Evolutionary conservation across 805 yeast genomes (phyloP), one percentile per base, ranked within the genome.

Genomic region (Ogataea salicorniae): DNA sequence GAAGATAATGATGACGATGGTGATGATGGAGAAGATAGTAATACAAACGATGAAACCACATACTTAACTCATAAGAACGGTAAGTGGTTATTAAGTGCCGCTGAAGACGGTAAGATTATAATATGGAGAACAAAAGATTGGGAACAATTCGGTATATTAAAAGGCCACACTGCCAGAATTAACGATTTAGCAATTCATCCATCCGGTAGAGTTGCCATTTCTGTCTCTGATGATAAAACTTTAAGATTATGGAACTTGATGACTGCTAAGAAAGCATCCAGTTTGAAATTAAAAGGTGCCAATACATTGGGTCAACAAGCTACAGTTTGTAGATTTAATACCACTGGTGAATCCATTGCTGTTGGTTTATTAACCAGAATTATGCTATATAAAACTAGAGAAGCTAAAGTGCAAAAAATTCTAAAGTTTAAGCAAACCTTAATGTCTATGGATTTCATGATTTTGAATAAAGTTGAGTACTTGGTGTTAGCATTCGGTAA

Each of bases 61-160:
- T 61, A 50, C 37, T 51, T 56, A 14, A 47, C 54, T 13, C 68
- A 63, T 43, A 76, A 76, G 46, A 67, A 74, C n/a, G 90, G 89
- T 3, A 89, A 84, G 61, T 94, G 99, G 99, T 74, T 94, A 34
- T 69, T 94, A 23, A 84, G 95, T 13, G 96, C 94, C 1, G 86
- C 91, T 2, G 96, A 87, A 39, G 98, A 94, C 63, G 95, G 97
- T 22, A 84, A 82, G 50, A 81, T 94, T 41, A 79, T 89, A 45
- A 77, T 94, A 38, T 94, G 99, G 99, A 76, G 98, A 66, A 86
- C 94, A 3, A 89, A 87, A 64, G 99, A 94, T 68, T 94, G 99
- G 99, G 98, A 94, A 62, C 76, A 81, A 39, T 83, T 88, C 63
- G 95, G 94, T 5, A 81, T 83, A 14, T 72, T 94, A 65, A 90